phyloP scores from a whole-genome alignment of 2,329 filamentous ascomycete species.

The Aulographum hederae region DNA sequence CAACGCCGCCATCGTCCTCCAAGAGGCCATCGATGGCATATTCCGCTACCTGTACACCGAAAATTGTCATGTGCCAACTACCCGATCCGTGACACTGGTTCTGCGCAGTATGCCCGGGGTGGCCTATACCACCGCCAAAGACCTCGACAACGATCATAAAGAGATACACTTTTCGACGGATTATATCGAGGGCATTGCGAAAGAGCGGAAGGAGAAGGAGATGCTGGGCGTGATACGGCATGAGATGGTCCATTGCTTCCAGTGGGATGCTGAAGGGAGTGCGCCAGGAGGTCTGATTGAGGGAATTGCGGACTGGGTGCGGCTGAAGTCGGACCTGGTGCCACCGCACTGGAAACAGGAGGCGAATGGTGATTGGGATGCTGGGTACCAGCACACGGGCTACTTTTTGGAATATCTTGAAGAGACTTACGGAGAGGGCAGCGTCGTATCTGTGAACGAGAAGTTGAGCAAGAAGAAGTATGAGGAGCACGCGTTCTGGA shows the following conservation, averaged over 20 bases:
- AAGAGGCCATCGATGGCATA: constrained; percentile 46
- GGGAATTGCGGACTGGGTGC: constrained; percentile 85
- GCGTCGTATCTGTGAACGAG: constrained; percentile 43
- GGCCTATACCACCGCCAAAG: constrained; percentile 69
- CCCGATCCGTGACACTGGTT: constrained; percentile 70
- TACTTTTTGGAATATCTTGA: constrained; percentile 86
- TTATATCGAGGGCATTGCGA: constrained; percentile 27
- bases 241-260: constrained; percentile 90
- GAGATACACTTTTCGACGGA: constrained; percentile 74
- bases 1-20: constrained; percentile 42
- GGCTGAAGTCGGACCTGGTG: constrained; percentile 50
- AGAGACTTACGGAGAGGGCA: constrained; percentile 32
- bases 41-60: constrained; percentile 51
- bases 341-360: constrained; percentile 68
- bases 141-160: constrained; percentile 73
- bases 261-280: constrained; percentile 46
- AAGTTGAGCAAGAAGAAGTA: constrained; percentile 45
- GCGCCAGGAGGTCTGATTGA: constrained; percentile 61
- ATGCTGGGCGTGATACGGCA: constrained; percentile 73
- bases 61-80: constrained; percentile 32
- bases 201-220: constrained; percentile 31
- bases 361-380: constrained; percentile 53
- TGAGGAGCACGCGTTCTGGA: constrained; percentile 48
- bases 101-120: constrained; percentile 67
- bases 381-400: constrained; percentile 76